Evolutionary conservation across 2,329 filamentous ascomycete species (phyloP).

Genomic region (Fusarium sp.): DNA sequence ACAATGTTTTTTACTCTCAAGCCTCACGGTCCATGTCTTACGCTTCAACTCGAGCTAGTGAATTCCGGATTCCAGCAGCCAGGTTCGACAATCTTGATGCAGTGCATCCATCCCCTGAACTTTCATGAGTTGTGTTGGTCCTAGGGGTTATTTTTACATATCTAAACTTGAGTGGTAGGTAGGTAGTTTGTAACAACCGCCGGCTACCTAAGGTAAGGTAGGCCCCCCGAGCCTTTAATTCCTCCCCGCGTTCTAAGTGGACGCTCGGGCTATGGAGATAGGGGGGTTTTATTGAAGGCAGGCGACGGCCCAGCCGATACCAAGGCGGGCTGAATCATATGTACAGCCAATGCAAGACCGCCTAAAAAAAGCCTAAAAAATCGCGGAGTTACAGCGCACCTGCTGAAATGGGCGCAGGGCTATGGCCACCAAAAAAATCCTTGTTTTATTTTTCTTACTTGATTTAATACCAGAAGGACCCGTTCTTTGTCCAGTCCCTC

Average conservation of each 20-base stretch:
- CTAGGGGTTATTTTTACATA: slow-evolving; percentile 35
- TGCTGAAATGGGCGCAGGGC: slow-evolving; percentile 20
- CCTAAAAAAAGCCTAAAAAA: slow-evolving; percentile 32
- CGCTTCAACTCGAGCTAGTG: neutral
- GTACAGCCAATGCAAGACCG: slow-evolving; percentile 15
- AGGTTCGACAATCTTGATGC: neutral
- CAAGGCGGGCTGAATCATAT: slow-evolving; percentile 13
- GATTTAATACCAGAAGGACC: slow-evolving; percentile 31
- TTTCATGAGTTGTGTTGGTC: slow-evolving; percentile 7
- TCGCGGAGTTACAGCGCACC: slow-evolving; percentile 15
- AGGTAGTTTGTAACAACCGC: slow-evolving; percentile 8
- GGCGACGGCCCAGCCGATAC: slow-evolving; percentile 3
- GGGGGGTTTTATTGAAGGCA: slow-evolving; percentile 3
- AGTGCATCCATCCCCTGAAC: neutral
- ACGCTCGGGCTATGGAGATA: slow-evolving; percentile 10
- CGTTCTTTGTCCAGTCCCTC: slow-evolving; percentile 23
- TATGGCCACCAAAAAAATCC: slow-evolving; percentile 35
- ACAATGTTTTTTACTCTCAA: slow-evolving; percentile 9
- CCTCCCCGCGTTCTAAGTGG: slow-evolving; percentile 38
- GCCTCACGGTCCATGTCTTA: slow-evolving; percentile 14
- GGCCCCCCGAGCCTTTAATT: slow-evolving; percentile 23
- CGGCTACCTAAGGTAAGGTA: neutral
- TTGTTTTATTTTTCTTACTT: slow-evolving; percentile 3
- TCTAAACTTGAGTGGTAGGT: slow-evolving; percentile 4
- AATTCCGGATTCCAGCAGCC: slow-evolving; percentile 13